A percentile compares a stretch with the other conserved stretches of the same genome.
phyloP scores from a whole-genome alignment of 306 rosid genomes.

The Malus sylvestris region DNA sequence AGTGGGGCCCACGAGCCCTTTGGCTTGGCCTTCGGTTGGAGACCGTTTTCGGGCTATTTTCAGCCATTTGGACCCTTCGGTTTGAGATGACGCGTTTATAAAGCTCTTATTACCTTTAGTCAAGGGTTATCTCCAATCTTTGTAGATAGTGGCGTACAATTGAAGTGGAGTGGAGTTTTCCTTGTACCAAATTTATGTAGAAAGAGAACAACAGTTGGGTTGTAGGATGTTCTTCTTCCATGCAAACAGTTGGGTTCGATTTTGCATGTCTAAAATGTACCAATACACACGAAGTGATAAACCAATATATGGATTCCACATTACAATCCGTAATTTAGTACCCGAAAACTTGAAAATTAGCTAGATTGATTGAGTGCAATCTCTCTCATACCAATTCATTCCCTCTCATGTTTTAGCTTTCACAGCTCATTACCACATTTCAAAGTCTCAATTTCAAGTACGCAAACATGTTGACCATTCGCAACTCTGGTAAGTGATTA shows the following conservation, averaged over 20 bases:
- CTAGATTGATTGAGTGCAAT: not conserved
- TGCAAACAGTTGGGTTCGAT: not conserved
- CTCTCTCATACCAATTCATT: too few species aligned
- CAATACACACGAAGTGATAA: not conserved
- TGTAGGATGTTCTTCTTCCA: not conserved
- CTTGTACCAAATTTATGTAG: not conserved
- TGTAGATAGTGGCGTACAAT: not conserved
- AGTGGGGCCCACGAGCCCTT: too few species aligned
- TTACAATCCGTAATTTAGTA: too few species aligned
- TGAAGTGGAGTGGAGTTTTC: not conserved
- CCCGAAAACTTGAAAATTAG: too few species aligned
- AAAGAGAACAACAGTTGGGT: not conserved
- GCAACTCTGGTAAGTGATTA: not conserved
- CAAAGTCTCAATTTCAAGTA: not conserved
- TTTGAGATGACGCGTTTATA: not conserved
- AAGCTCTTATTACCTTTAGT: not conserved
- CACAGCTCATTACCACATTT: too few species aligned
- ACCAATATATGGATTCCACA: rapidly evolving
- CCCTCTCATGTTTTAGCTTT: not conserved
- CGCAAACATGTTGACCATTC: too few species aligned
- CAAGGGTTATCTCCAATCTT: not conserved
- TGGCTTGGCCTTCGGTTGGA: too few species aligned
- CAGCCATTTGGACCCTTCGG: too few species aligned
- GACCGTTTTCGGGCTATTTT: too few species aligned
- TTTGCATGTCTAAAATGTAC: not conserved